Conservation (phyloP, 768 basidiomycete species). For the Lentinula aciculospora region DNA sequence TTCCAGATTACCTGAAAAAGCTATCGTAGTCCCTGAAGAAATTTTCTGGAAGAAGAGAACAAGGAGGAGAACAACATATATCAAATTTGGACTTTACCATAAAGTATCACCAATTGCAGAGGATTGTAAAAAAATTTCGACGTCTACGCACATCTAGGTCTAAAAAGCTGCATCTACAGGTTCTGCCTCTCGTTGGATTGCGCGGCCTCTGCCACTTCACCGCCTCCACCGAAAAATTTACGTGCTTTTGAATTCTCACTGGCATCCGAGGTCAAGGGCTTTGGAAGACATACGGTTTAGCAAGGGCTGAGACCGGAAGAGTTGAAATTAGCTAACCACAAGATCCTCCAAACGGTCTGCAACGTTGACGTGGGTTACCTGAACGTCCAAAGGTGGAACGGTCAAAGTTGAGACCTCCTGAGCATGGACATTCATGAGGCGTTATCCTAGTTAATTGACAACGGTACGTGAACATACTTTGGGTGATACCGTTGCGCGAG, state of each 20-base stretch:
- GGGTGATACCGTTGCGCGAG: constrained; percentile 39
- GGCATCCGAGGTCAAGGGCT: constrained; percentile 8
- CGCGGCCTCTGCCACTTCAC: neutral
- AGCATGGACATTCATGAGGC: neutral
- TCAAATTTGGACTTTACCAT: neutral
- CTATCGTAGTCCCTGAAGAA: neutral
- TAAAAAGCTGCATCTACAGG: neutral
- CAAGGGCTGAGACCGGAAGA: neutral
- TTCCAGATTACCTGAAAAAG: neutral
- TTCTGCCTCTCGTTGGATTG: constrained; percentile 3
- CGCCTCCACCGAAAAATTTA: constrained; percentile 29
- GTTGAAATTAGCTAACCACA: constrained; percentile 14
- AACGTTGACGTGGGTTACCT: constrained; percentile 30
- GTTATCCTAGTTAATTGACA: too few species aligned
- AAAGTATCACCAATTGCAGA: too few species aligned
- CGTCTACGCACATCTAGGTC: neutral
- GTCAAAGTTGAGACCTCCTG: constrained; percentile 11
- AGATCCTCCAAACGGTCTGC: constrained; percentile 25
- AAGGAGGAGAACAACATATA: neutral
- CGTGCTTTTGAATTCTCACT: constrained; percentile 24
- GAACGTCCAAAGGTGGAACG: constrained; percentile 25
- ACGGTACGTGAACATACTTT: too few species aligned
- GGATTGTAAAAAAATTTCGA: too few species aligned
- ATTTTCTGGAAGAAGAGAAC: neutral
- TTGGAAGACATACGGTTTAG: neutral